A percentile compares a stretch with the other conserved stretches of the same genome.
Conservation (phyloP, 2,329 filamentous ascomycete species). For the Metarhizium robertsii region DNA sequence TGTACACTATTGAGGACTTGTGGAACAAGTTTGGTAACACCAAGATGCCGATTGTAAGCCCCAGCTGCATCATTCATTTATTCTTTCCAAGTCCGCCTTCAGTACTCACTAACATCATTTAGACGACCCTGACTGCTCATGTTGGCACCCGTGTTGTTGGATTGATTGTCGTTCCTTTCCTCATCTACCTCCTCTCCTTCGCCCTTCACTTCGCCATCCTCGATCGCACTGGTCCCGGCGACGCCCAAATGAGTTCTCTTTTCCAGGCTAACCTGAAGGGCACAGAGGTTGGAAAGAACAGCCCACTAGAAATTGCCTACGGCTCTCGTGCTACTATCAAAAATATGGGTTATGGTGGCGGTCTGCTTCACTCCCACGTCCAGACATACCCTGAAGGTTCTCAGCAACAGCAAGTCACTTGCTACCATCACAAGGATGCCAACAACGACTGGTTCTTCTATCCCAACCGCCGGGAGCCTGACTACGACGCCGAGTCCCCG, state of each 20-base stretch:
- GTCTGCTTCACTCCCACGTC: constrained; percentile 90
- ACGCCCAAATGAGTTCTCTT: constrained; percentile 99
- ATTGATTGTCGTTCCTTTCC: constrained; percentile 77
- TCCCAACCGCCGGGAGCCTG: constrained; percentile 70
- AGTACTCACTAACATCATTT: background rate
- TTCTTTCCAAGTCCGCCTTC: background rate
- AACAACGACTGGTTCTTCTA: constrained; percentile 99
- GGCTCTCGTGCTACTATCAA: constrained; percentile 90
- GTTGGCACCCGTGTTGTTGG: constrained; percentile 71
- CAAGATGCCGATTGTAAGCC: constrained; percentile 72
- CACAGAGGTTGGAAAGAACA: constrained; percentile 89
- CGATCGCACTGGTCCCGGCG: constrained; percentile 86
- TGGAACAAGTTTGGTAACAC: constrained; percentile 97
- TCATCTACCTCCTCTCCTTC: constrained; percentile 94
- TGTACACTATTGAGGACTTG: constrained; percentile 93
- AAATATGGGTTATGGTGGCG: constrained; percentile 98
- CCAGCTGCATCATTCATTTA: constrained; percentile 1
- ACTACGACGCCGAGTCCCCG: constrained; percentile 58
- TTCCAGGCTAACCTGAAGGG: constrained; percentile 96
- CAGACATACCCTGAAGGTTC: constrained; percentile 95
- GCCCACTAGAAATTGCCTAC: constrained; percentile 81
- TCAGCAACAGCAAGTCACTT: constrained; percentile 90
- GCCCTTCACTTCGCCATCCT: constrained; percentile 90
- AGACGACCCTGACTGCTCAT: constrained; percentile 64
- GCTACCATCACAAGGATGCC: constrained; percentile 98